Evolutionary conservation across 129 eudicot genomes (phyloP).

Genomic region (Saussurea involucrata): DNA sequence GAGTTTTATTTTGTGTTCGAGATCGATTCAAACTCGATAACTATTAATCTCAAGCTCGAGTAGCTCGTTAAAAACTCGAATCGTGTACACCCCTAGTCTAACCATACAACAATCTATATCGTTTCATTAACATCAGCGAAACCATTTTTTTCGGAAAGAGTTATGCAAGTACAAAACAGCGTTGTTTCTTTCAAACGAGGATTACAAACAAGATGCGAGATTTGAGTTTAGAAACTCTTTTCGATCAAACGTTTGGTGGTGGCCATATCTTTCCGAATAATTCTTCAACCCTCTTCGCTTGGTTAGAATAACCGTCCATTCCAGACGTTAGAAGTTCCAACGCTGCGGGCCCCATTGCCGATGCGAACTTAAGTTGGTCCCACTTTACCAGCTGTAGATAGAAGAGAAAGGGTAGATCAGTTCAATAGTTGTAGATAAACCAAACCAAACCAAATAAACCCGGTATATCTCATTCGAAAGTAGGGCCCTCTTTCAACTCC

Average conservation of each 20-base stretch:
- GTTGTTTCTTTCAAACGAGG: not conserved
- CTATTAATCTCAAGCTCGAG: too few relatives aligned
- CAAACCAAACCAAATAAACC: not conserved
- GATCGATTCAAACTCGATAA: too few relatives aligned
- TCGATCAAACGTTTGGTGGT: slow-evolving; percentile 78
- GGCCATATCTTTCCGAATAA: slow-evolving; percentile 95
- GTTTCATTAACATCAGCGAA: slow-evolving; percentile 3
- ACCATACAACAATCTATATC: slow-evolving; percentile 2
- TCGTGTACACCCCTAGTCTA: not conserved
- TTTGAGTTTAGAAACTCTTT: not conserved
- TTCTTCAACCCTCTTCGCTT: slow-evolving; percentile 79
- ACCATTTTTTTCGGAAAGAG: slow-evolving; percentile 11
- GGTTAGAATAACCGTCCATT: slow-evolving; percentile 68
- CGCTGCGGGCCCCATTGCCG: slow-evolving; percentile 91
- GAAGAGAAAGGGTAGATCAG: not conserved
- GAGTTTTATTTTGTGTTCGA: too few relatives aligned
- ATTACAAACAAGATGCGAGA: slow-evolving; percentile 16
- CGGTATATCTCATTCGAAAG: not conserved
- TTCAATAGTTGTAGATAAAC: not conserved
- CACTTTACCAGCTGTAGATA: slow-evolving; percentile 73
- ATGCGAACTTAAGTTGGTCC: slow-evolving; percentile 88
- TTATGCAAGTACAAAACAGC: not conserved
- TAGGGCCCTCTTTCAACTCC: too few relatives aligned
- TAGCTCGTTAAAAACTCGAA: too few relatives aligned
- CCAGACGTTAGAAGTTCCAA: slow-evolving; percentile 81